Conservation (phyloP, 2,329 filamentous ascomycete species). For the Ambrosiella beaveri region DNA sequence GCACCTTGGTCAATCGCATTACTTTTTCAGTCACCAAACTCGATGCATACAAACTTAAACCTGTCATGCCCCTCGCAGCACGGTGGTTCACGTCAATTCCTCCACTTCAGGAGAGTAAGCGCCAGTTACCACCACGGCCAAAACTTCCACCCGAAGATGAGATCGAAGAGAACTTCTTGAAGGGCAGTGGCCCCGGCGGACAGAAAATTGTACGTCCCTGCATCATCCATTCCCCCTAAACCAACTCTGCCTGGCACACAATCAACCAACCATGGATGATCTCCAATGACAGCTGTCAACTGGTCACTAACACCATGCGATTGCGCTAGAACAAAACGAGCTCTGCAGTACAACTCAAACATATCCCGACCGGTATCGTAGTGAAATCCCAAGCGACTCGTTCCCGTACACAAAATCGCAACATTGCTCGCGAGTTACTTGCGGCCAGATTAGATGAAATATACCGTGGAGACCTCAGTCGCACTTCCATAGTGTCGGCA, state of each 20-base stretch:
- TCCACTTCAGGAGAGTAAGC: constrained; percentile 18
- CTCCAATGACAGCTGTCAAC: too few species aligned
- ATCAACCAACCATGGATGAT: too few species aligned
- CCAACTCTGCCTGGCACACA: neutral
- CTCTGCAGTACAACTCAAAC: constrained; percentile 83
- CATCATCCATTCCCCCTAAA: neutral
- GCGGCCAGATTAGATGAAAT: constrained; percentile 58
- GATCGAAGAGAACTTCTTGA: constrained; percentile 71
- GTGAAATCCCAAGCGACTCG: constrained; percentile 89
- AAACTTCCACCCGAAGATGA: constrained; percentile 57
- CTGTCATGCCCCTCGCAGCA: constrained; percentile 2
- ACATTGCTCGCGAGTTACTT: constrained; percentile 61
- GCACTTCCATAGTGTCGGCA: constrained; percentile 46
- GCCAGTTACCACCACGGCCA: constrained; percentile 59
- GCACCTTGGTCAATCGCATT: neutral
- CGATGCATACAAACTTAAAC: neutral
- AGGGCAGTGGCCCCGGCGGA: constrained; percentile 80
- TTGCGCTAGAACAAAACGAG: constrained; percentile 71
- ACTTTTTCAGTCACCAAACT: neutral
- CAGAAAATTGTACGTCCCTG: constrained; percentile 63
- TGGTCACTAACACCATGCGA: too few species aligned
- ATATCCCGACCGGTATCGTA: constrained; percentile 77
- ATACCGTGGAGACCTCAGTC: constrained; percentile 51
- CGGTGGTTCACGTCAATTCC: neutral
- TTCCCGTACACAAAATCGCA: constrained; percentile 71